A percentile compares a stretch with the other conserved stretches of the same genome.
Evolutionary conservation across 2,329 filamentous ascomycete genomes (phyloP).

Genomic region (Ophiocordyceps camponoti-floridani): DNA sequence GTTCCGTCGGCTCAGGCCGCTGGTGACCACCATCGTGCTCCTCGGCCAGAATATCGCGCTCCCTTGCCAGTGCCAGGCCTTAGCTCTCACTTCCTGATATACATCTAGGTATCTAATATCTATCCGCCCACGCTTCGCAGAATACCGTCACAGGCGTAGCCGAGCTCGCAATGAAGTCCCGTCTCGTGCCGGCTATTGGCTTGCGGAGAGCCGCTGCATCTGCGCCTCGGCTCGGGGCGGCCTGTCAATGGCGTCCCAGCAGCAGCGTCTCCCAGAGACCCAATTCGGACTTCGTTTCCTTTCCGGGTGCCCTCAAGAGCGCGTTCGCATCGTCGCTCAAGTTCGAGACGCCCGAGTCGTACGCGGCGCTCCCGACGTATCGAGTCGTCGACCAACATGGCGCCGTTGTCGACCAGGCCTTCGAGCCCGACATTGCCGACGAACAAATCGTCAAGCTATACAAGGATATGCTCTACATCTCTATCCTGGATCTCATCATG

Average conservation of each 20-base stretch:
- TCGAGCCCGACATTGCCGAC: slow-evolving; percentile 51
- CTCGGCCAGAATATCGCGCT: neutral
- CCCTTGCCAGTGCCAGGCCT: too few species aligned
- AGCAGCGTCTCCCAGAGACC: slow-evolving; percentile 37
- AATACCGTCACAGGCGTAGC: neutral
- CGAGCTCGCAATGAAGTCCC: slow-evolving; percentile 14
- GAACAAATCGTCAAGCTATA: slow-evolving; percentile 41
- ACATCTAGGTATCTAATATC: too few species aligned
- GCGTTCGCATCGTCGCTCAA: slow-evolving; percentile 69
- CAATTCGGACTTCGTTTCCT: slow-evolving; percentile 42
- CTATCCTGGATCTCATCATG: slow-evolving; percentile 94
- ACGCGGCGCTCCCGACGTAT: slow-evolving; percentile 73
- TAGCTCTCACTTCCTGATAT: too few species aligned
- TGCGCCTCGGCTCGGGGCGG: slow-evolving; percentile 5
- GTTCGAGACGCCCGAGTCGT: slow-evolving; percentile 57
- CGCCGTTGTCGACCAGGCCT: slow-evolving; percentile 55
- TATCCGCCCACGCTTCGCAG: neutral
- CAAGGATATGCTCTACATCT: slow-evolving; percentile 46
- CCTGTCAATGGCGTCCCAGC: slow-evolving; percentile 12
- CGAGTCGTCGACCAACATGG: slow-evolving; percentile 84
- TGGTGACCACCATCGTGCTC: neutral
- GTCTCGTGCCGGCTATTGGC: slow-evolving; percentile 12
- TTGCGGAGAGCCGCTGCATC: slow-evolving; percentile 8
- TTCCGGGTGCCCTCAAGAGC: slow-evolving; percentile 89
- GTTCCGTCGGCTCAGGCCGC: slow-evolving; percentile 15